A percentile compares a stretch with the other conserved stretches of the same genome.
Evolutionary conservation across 2,329 filamentous ascomycete genomes (phyloP).

Genomic region (Graphilbum sp.): DNA sequence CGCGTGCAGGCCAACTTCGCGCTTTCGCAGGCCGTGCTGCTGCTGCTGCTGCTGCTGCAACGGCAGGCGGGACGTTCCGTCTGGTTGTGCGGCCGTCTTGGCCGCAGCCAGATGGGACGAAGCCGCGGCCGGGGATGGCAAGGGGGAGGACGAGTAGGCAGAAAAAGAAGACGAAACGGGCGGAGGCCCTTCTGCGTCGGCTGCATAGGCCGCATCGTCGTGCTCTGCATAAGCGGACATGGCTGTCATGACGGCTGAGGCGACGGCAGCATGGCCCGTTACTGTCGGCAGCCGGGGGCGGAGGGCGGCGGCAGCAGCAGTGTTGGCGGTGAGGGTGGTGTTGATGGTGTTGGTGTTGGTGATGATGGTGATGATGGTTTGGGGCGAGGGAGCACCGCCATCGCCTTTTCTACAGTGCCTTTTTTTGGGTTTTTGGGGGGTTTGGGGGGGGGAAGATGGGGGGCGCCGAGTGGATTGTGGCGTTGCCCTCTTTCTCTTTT

Average conservation of each 20-base stretch:
- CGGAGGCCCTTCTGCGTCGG: slow-evolving; percentile 9
- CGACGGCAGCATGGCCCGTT: neutral
- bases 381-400: neutral
- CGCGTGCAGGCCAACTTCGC: slow-evolving; percentile 12
- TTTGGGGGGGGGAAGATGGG: neutral
- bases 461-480: too few species aligned
- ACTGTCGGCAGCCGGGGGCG: neutral
- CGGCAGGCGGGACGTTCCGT: too few species aligned
- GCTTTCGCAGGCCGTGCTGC: slow-evolving; percentile 10
- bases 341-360: neutral
- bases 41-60: too few species aligned
- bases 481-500: too few species aligned
- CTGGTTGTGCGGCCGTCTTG: too few species aligned
- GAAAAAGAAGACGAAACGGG: neutral
- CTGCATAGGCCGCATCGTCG: slow-evolving; percentile 12
- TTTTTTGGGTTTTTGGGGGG: neutral
- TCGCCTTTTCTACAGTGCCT: neutral
- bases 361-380: too few species aligned
- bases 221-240: slow-evolving; percentile 9
- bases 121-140: neutral
- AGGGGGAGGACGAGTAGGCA: slow-evolving; percentile 1
- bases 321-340: neutral
- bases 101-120: too few species aligned
- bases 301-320: neutral
- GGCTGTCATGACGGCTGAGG: neutral